Percentiles rank a stretch among this genome's conserved stretches.
phyloP scores from a whole-genome alignment of 148 eudicot species.

The Vaccinium darrowii region DNA sequence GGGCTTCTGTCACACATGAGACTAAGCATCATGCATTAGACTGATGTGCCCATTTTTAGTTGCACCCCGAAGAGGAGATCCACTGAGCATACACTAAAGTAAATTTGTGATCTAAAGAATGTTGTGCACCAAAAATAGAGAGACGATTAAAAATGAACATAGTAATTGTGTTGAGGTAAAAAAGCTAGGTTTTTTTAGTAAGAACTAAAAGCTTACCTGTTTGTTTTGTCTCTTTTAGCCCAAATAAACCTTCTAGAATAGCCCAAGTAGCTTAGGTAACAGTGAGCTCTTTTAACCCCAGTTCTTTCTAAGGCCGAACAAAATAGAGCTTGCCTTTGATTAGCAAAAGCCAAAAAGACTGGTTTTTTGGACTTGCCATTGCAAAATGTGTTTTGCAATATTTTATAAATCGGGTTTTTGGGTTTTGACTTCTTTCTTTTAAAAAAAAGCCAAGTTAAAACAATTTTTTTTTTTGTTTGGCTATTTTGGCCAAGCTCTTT shows the following conservation, averaged over 20 bases:
- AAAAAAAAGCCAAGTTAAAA: not conserved
- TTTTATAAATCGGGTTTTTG: not conserved
- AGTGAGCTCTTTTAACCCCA: not conserved
- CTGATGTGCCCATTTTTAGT: not conserved
- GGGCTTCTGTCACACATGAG: constrained; percentile 11
- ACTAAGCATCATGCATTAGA: not conserved
- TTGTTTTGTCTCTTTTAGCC: not conserved
- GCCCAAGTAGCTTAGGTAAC: not conserved
- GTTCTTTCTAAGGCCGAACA: not conserved
- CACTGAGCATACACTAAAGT: not conserved
- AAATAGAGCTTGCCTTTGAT: not conserved
- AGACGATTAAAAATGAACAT: not conserved
- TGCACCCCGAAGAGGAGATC: not conserved
- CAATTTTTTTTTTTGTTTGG: not conserved
- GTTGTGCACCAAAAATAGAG: not conserved
- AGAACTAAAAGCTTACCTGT: not conserved
- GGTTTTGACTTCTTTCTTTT: not conserved
- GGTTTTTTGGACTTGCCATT: not conserved
- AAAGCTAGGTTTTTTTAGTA: not conserved
- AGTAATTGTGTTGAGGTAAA: not conserved
- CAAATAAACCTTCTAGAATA: not conserved
- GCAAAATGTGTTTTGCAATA: not conserved
- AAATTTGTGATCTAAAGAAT: not conserved
- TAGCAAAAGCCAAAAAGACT: not conserved
- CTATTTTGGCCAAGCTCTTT: not conserved